Conservation (phyloP, 768 basidiomycete genomes). For the Collybiopsis confluens region DNA sequence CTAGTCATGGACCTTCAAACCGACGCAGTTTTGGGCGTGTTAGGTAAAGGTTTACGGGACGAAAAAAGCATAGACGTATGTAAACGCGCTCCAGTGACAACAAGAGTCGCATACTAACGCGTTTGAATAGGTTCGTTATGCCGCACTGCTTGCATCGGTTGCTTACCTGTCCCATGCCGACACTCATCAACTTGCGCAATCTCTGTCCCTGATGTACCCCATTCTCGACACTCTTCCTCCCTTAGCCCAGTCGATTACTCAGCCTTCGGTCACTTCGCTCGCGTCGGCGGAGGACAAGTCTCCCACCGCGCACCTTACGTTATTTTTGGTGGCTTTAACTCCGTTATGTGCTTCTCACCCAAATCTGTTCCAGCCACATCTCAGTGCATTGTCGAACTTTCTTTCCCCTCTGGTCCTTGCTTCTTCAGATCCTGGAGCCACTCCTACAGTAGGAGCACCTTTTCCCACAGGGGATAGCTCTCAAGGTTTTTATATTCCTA, state of each 20-base stretch:
- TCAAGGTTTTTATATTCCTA: slow-evolving; percentile 26
- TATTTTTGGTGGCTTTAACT: slow-evolving; percentile 65
- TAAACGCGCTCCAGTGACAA: slow-evolving; percentile 14
- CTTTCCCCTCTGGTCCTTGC: slow-evolving; percentile 71
- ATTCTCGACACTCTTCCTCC: slow-evolving; percentile 73
- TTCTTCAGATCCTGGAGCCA: slow-evolving; percentile 41
- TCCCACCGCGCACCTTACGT: slow-evolving; percentile 48
- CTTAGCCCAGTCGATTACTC: slow-evolving; percentile 36
- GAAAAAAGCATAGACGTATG: slow-evolving; percentile 57
- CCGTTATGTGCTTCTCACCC: slow-evolving; percentile 69
- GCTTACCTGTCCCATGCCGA: slow-evolving; percentile 67
- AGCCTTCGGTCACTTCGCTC: slow-evolving; percentile 21
- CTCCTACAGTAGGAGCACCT: slow-evolving; percentile 37
- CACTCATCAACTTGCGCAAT: slow-evolving; percentile 54
- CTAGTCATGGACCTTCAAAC: slow-evolving; percentile 74
- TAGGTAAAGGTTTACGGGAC: slow-evolving; percentile 68
- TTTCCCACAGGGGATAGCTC: slow-evolving; percentile 30
- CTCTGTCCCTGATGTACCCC: slow-evolving; percentile 55
- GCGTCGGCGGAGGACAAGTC: slow-evolving; percentile 20
- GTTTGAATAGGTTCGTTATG: slow-evolving; percentile 56
- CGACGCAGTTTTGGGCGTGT: slow-evolving; percentile 61
- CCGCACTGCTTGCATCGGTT: slow-evolving; percentile 66
- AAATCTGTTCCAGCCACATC: slow-evolving; percentile 68
- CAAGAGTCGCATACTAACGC: neutral
- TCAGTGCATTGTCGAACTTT: slow-evolving; percentile 64